A percentile compares a stretch with the other conserved stretches of the same genome.
These are phyloP conservation scores for Trichosporon sp. DNA, from an alignment of 1,284 basidiomycete species.

Conservation along the genomic window DNA sequence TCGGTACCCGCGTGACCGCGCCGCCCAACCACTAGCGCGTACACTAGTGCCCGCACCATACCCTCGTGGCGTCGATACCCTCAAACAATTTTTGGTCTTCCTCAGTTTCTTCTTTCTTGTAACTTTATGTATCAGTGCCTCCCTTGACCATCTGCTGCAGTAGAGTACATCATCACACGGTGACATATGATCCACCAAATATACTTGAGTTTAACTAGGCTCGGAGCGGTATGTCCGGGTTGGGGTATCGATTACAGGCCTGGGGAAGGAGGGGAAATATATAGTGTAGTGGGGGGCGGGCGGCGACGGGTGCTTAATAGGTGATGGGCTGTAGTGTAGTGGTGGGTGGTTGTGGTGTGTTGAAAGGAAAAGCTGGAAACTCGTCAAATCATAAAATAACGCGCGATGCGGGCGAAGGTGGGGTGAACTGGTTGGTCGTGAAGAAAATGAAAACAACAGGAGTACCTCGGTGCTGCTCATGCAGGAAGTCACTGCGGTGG, in stretches of 20 bases:
- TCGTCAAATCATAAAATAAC: slow-evolving; percentile 10
- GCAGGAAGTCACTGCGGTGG: neutral
- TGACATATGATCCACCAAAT: slow-evolving; percentile 13
- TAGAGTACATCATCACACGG: slow-evolving; percentile 18
- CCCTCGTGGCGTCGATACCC: neutral
- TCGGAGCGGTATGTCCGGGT: neutral
- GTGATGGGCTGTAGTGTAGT: neutral
- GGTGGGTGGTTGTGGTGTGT: neutral
- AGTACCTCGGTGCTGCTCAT: neutral
- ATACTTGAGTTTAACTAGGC: slow-evolving; percentile 6
- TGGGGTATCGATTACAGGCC: slow-evolving; percentile 17
- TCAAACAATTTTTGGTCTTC: slow-evolving; percentile 10
- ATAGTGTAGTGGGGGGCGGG: neutral
- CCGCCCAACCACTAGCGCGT: too few species aligned
- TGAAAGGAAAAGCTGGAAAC: neutral
- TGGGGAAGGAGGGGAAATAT: neutral
- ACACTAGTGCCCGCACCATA: neutral
- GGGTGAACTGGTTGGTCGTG: neutral
- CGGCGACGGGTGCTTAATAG: neutral
- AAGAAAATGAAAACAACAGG: slow-evolving; percentile 10
- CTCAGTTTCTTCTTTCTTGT: slow-evolving; percentile 3
- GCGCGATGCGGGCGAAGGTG: neutral
- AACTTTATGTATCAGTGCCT: slow-evolving; percentile 4
- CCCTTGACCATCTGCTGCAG: too few species aligned
- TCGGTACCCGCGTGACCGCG: too few species aligned